Percentiles rank a stretch among this genome's conserved stretches.
phyloP scores from a whole-genome alignment of 1,139 yeast genomes.

The Zygoascus meyerae region DNA sequence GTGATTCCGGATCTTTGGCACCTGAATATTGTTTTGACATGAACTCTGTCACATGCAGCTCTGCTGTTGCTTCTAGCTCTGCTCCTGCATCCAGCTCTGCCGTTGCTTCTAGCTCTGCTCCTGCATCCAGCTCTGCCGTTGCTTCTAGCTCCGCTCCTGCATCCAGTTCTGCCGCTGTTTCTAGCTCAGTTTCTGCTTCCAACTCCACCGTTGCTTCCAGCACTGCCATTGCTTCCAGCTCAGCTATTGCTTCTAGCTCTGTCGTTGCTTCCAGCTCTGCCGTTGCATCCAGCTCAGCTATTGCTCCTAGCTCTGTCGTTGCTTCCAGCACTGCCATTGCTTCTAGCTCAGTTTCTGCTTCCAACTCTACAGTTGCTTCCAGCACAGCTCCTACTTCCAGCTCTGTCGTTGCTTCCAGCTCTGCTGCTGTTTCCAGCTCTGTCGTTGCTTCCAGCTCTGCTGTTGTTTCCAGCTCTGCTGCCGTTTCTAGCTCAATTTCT shows the following conservation, averaged over 20 bases:
- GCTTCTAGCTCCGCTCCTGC: constrained; percentile 6
- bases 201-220: constrained; percentile 7
- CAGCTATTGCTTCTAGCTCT: background rate
- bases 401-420: constrained; percentile 10
- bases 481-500: background rate
- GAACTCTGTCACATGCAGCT: background rate
- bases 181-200: constrained; percentile 4
- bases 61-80: constrained; percentile 4
- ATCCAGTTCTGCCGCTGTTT: constrained; percentile 7
- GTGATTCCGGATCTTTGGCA: constrained; percentile 5
- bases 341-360: background rate
- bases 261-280: constrained; percentile 1
- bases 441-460: constrained; percentile 5
- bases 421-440: constrained; percentile 7
- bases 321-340: constrained; percentile 6
- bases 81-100: constrained; percentile 10
- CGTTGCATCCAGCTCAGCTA: constrained; percentile 2
- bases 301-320: constrained; percentile 1
- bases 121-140: constrained; percentile 5
- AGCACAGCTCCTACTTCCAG: constrained; percentile 4
- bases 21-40: constrained; percentile 4
- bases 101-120: background rate
- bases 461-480: constrained; percentile 8
- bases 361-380: background rate
- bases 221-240: constrained; percentile 9